A percentile compares a stretch with the other conserved stretches of the same genome.
These are phyloP conservation scores for Protomyces gravidus DNA, from an alignment of 1,139 yeast genomes.

Conservation along the genomic window DNA sequence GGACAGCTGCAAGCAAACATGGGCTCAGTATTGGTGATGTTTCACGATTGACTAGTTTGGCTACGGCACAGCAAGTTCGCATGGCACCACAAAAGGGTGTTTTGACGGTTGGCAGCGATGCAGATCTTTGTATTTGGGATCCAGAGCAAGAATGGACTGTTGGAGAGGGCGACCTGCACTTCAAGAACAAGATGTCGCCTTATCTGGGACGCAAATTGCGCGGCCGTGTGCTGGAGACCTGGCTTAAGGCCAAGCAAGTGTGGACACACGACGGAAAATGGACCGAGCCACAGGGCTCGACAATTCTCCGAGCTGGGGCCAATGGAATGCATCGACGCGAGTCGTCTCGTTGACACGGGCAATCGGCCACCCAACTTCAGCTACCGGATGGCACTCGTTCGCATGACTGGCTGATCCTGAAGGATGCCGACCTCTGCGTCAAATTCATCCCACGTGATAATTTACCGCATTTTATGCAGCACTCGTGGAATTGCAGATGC, in stretches of 20 bases:
- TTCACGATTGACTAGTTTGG: conserved; percentile 46
- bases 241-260: conserved; percentile 58
- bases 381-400: too few relatives aligned
- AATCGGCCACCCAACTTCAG: too few relatives aligned
- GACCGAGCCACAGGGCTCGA: conserved; percentile 5
- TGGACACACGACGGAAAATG: conserved; percentile 4
- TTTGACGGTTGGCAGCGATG: conserved; percentile 47
- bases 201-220: conserved; percentile 63
- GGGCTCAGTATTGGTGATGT: conserved; percentile 45
- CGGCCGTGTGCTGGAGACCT: conserved; percentile 73
- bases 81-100: conserved; percentile 44
- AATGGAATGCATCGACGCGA: too few relatives aligned
- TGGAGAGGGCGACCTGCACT: conserved; percentile 46
- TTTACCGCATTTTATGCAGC: too few relatives aligned
- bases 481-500: too few relatives aligned
- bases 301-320: too few relatives aligned
- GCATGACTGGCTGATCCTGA: too few relatives aligned
- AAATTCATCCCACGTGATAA: too few relatives aligned
- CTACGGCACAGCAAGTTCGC: conserved; percentile 49
- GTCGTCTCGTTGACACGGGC: too few relatives aligned
- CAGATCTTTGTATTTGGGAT: conserved; percentile 48
- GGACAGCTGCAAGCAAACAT: conserved; percentile 40
- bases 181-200: conserved; percentile 81
- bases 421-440: too few relatives aligned
- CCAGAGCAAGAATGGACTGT: conserved; percentile 40